Evolutionary conservation across 495 filamentous ascomycete species (phyloP).

Genomic region (Podospora appendiculata): DNA sequence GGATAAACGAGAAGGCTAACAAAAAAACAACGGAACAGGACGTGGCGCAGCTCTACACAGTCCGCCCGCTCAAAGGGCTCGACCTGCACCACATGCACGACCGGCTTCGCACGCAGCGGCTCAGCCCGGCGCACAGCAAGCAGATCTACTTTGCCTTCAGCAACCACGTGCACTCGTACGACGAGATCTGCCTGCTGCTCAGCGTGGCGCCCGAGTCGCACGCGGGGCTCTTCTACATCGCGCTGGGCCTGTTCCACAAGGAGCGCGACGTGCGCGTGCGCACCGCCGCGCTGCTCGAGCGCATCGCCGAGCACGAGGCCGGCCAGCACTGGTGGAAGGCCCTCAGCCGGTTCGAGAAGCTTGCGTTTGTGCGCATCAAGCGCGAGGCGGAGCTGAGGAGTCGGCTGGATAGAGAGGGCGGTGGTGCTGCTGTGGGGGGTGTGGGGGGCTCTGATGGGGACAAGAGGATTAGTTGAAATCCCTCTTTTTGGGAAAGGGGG

Average conservation of each 20-base stretch:
- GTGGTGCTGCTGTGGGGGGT: not conserved
- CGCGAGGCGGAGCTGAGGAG: slow-evolving; percentile 44
- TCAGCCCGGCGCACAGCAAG: slow-evolving; percentile 59
- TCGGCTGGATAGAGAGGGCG: slow-evolving; percentile 18
- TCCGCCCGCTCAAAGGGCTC: slow-evolving; percentile 70
- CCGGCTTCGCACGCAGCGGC: slow-evolving; percentile 68
- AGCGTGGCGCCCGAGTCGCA: slow-evolving; percentile 79
- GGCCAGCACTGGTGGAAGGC: slow-evolving; percentile 88
- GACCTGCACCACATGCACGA: slow-evolving; percentile 92
- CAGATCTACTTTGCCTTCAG: slow-evolving; percentile 77
- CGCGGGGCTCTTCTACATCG: slow-evolving; percentile 85
- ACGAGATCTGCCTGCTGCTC: slow-evolving; percentile 83
- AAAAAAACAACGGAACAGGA: slow-evolving; percentile 42
- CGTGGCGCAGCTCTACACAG: slow-evolving; percentile 51
- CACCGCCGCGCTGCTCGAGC: slow-evolving; percentile 71
- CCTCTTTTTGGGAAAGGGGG: too few species aligned
- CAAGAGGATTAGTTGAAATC: not conserved
- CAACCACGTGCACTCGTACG: slow-evolving; percentile 70
- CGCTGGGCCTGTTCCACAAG: slow-evolving; percentile 90
- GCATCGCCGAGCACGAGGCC: slow-evolving; percentile 78
- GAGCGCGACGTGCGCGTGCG: slow-evolving; percentile 67
- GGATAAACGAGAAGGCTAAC: not conserved
- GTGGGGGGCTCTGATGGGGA: not conserved
- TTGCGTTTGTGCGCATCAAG: slow-evolving; percentile 63
- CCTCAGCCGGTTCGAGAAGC: slow-evolving; percentile 79